These are phyloP conservation scores for Candida gigantensis DNA, from an alignment of 1,139 yeast species.

Conservation along the genomic window DNA sequence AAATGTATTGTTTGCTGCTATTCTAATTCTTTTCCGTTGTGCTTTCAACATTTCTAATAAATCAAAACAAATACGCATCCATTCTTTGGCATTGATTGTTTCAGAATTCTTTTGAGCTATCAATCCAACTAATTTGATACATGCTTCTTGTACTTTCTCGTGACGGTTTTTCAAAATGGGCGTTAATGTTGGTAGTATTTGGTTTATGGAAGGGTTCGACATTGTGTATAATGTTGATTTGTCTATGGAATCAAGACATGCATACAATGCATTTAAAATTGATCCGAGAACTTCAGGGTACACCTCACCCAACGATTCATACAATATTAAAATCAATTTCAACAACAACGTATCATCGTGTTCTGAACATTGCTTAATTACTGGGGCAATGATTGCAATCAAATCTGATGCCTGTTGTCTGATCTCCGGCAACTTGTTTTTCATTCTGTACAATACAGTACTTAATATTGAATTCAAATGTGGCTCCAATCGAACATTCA, in stretches of 20 bases:
- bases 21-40: slow-evolving; percentile 73
- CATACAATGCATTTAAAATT: slow-evolving; percentile 66
- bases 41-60: slow-evolving; percentile 87
- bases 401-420: slow-evolving; percentile 88
- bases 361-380: slow-evolving; percentile 56
- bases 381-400: slow-evolving; percentile 65
- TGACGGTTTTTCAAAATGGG: slow-evolving; percentile 91
- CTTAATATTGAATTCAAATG: slow-evolving; percentile 76
- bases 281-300: slow-evolving; percentile 94
- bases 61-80: slow-evolving; percentile 97
- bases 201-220: slow-evolving; percentile 80
- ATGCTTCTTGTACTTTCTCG: slow-evolving; percentile 87
- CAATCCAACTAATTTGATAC: slow-evolving; percentile 77
- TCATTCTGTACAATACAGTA: slow-evolving; percentile 71
- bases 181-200: slow-evolving; percentile 81
- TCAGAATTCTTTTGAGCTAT: slow-evolving; percentile 87
- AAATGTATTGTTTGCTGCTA: slow-evolving; percentile 88
- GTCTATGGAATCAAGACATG: slow-evolving; percentile 39
- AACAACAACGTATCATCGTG: slow-evolving; percentile 58
- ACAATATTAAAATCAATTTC: slow-evolving; percentile 73
- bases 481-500: slow-evolving; percentile 72
- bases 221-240: slow-evolving; percentile 55
- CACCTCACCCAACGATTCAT: slow-evolving; percentile 93
- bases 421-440: slow-evolving; percentile 69
- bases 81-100: slow-evolving; percentile 85